A percentile compares a stretch with the other conserved stretches of the same genome.
phyloP scores from a whole-genome alignment of 768 basidiomycete species.

The Rhodotorula babjevae region DNA sequence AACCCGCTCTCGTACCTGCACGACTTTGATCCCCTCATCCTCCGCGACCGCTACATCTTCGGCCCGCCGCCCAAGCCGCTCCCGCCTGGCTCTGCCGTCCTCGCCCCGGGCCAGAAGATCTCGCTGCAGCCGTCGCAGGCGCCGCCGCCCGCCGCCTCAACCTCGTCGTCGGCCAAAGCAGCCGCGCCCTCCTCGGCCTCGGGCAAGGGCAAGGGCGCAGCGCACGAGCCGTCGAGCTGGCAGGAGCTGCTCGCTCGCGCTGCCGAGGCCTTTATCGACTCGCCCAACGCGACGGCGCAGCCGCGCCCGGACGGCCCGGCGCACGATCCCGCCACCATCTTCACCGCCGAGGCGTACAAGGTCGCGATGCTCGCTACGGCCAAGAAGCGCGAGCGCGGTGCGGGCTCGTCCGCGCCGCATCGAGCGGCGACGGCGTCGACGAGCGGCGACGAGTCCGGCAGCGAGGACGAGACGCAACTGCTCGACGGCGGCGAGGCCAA shows the following conservation, averaged over 20 bases:
- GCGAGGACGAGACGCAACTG: background rate
- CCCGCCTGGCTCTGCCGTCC: conserved; percentile 14
- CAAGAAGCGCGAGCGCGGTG: background rate
- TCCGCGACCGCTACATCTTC: conserved; percentile 9
- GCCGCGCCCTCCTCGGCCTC: background rate
- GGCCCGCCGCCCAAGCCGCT: conserved; percentile 1
- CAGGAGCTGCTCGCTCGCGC: background rate
- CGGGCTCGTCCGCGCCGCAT: background rate
- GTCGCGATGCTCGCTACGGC: background rate
- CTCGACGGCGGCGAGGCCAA: background rate
- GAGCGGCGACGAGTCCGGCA: background rate
- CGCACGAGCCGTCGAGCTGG: background rate
- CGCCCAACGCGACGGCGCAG: background rate
- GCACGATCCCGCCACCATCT: background rate
- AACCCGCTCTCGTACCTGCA: conserved; percentile 25
- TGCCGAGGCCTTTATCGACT: background rate
- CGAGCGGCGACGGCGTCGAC: background rate
- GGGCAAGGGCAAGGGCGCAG: background rate
- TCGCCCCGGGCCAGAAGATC: conserved; percentile 14
- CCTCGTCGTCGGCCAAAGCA: background rate
- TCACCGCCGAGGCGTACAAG: background rate
- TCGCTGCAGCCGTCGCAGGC: background rate
- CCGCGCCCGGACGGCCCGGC: background rate
- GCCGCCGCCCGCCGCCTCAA: background rate
- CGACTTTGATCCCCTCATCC: conserved; percentile 22